Conservation (phyloP, 768 basidiomycete species). For the Calocera viscosa region DNA sequence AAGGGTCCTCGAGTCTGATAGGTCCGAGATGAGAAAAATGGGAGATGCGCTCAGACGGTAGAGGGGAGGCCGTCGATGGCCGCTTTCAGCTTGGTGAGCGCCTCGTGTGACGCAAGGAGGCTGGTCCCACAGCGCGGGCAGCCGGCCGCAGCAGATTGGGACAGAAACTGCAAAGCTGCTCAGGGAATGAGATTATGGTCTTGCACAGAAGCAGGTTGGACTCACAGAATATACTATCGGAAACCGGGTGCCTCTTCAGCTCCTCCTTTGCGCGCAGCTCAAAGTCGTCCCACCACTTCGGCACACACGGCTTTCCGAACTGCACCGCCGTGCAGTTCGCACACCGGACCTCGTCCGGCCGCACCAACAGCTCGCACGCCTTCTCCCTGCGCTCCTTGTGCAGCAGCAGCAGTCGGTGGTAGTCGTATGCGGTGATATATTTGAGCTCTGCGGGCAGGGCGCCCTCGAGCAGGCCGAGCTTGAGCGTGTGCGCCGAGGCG, state of each 20-base stretch:
- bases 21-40: background rate
- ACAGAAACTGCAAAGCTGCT: background rate
- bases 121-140: constrained; percentile 57
- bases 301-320: constrained; percentile 35
- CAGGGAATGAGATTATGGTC: constrained; percentile 14
- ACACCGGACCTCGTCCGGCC: constrained; percentile 45
- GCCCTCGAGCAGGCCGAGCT: constrained; percentile 40
- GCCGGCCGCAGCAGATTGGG: constrained; percentile 26
- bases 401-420: constrained; percentile 49
- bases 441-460: constrained; percentile 50
- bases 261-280: constrained; percentile 46
- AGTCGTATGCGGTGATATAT: constrained; percentile 54
- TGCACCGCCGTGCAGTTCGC: constrained; percentile 50
- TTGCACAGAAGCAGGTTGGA: constrained; percentile 42
- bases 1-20: background rate
- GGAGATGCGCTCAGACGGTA: constrained; percentile 23
- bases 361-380: constrained; percentile 37
- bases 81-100: constrained; percentile 42
- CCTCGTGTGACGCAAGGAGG: constrained; percentile 48
- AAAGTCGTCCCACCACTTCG: constrained; percentile 61
- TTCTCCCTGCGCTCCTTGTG: constrained; percentile 43
- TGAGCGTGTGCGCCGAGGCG: constrained; percentile 49
- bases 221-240: constrained; percentile 49
- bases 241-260: constrained; percentile 42
- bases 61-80: constrained; percentile 43